These are phyloP conservation scores for Phytophthora aleatoria DNA, from an alignment of 352 stramenopile species.

Conservation along the genomic window DNA sequence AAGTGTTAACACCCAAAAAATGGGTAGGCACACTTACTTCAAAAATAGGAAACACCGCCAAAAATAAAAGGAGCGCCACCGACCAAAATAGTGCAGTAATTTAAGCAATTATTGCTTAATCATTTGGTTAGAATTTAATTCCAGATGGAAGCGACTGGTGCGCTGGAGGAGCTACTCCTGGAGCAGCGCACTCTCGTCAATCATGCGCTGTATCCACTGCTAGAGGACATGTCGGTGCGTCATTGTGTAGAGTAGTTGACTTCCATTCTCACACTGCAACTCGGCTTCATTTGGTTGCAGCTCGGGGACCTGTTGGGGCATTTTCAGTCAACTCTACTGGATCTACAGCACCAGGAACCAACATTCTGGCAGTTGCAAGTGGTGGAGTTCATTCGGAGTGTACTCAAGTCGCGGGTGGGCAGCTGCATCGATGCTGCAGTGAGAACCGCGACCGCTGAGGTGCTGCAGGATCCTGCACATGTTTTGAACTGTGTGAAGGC, in stretches of 20 bases:
- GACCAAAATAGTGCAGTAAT: too few species aligned
- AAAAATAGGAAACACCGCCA: too few species aligned
- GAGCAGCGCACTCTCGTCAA: constrained; percentile 47
- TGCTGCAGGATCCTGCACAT: constrained; percentile 7
- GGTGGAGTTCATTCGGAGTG: constrained; percentile 42
- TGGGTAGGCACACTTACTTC: too few species aligned
- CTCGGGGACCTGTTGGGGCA: constrained; percentile 31
- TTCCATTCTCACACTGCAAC: neutral
- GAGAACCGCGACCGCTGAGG: neutral
- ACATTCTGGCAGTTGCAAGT: constrained; percentile 62
- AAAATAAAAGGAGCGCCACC: too few species aligned
- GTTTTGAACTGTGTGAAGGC: constrained; percentile 9
- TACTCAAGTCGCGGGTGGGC: constrained; percentile 22
- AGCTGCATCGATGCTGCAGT: constrained; percentile 13
- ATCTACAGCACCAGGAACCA: constrained; percentile 42
- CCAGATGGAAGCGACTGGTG: constrained; percentile 20
- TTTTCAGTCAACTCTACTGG: constrained; percentile 42
- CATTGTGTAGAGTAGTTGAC: neutral
- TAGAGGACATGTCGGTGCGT: constrained; percentile 42
- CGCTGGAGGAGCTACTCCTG: constrained; percentile 56
- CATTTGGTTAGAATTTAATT: too few species aligned
- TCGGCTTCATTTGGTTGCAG: constrained; percentile 17
- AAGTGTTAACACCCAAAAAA: too few species aligned
- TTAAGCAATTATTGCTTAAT: too few species aligned
- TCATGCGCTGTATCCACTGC: constrained; percentile 32